Evolutionary conservation across 257 asterid species (phyloP).

Genomic region (Salvia splendens): DNA sequence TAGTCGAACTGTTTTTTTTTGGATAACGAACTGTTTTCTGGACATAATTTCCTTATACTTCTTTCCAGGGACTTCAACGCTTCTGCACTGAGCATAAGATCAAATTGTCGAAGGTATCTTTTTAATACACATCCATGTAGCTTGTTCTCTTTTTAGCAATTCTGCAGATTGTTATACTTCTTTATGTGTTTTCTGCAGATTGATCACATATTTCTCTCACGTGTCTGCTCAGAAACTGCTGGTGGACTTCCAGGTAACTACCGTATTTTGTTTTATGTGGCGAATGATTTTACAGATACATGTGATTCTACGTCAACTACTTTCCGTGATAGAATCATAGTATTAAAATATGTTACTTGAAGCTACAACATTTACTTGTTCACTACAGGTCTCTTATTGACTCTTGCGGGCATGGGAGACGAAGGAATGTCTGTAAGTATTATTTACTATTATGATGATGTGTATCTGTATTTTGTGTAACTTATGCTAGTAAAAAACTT

Average conservation of each 20-base stretch:
- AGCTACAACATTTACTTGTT: constrained; percentile 23
- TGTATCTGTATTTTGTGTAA: too few relatives aligned
- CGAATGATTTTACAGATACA: neutral
- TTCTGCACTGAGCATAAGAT: constrained; percentile 93
- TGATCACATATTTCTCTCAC: constrained; percentile 93
- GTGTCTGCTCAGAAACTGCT: constrained; percentile 97
- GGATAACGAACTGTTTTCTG: neutral
- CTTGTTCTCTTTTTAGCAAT: constrained; percentile 13
- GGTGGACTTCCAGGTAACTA: constrained; percentile 93
- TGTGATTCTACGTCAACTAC: constrained; percentile 8
- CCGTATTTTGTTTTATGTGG: neutral
- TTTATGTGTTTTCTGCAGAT: constrained; percentile 52
- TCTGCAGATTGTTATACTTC: neutral
- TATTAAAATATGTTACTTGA: neutral
- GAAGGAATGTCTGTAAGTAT: constrained; percentile 87
- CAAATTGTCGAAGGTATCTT: constrained; percentile 80
- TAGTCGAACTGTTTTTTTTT: neutral
- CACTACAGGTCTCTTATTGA: constrained; percentile 79
- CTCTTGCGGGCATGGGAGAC: constrained; percentile 91
- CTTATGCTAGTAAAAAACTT: neutral
- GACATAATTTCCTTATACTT: constrained; percentile 28
- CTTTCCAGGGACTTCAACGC: constrained; percentile 90
- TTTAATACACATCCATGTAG: constrained; percentile 1
- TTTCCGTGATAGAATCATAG: neutral
- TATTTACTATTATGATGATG: neutral